Evolutionary conservation across 1,139 yeast genomes (phyloP).

Genomic region (Magnusiomyces suaveolens): DNA sequence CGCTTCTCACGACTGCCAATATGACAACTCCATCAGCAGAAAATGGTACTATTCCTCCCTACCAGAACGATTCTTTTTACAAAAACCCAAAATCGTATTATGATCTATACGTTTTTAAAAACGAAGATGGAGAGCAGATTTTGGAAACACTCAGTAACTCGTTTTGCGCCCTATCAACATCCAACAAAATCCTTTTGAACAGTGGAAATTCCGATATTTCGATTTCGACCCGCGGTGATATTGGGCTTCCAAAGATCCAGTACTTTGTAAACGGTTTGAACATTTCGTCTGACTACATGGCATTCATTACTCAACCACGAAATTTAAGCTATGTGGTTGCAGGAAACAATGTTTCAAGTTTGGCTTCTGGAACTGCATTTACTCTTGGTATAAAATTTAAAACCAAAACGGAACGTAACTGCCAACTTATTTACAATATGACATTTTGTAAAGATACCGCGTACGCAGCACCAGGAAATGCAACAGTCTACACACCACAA

Average conservation of each 20-base stretch:
- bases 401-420: conserved; percentile 46
- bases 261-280: conserved; percentile 55
- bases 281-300: conserved; percentile 53
- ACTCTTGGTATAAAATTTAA: conserved; percentile 45
- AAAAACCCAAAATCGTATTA: conserved; percentile 41
- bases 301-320: conserved; percentile 50
- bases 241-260: conserved; percentile 43
- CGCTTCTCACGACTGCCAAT: conserved; percentile 58
- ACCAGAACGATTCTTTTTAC: conserved; percentile 25
- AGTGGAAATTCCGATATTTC: conserved; percentile 34
- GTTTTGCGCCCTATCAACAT: conserved; percentile 59
- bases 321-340: conserved; percentile 6
- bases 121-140: conserved; percentile 26
- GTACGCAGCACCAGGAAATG: conserved; percentile 69
- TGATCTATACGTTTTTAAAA: conserved; percentile 31
- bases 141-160: conserved; percentile 40
- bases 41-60: neutral
- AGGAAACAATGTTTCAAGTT: conserved; percentile 16
- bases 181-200: conserved; percentile 31
- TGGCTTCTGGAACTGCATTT: conserved; percentile 59
- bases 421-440: conserved; percentile 65
- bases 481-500: conserved; percentile 26
- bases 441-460: conserved; percentile 76
- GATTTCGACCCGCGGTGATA: conserved; percentile 42
- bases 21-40: conserved; percentile 30